Base-by-base conservation (phyloP, 345 rosid species). In the Sisymbrium altissimum region DNA sequence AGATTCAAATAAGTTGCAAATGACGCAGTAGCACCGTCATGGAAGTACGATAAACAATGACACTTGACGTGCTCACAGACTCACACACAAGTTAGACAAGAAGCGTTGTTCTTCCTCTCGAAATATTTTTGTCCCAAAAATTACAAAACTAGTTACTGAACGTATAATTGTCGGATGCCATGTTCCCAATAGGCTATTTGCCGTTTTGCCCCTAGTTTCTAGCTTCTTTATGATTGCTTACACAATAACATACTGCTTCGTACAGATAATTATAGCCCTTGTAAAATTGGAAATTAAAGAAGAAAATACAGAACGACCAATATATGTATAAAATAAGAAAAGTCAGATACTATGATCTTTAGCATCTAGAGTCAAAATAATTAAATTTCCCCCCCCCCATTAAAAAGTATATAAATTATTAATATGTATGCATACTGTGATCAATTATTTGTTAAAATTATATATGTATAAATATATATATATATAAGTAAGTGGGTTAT, bases 301-400 rank as follows among this genome's bases (percentile, higher is more conserved):
- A 33, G 9, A 35, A 4, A 11, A n/a, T 10, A 44, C 7, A 17
- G 6, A n/a, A 53, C 9, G 4, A 11, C 6, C 11, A 21, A 6
- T 52, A 56, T 69, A 48, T 6, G 19, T 48, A 39, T 61, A 63
- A 50, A 25, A 27, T 52, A 52, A 29, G 70, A 63, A 73, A 73
- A 54, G 71, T 64, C 64, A 64, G 46, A 64, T 43, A 54, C 30
- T 48, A 53, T 30, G 36, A 54, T 73, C 54, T 27, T 39, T 23
- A 41, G 23, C 36, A 63, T 63, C 70, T 29, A 41, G 14, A n/a
- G 14, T 33, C 39, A 54, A 64, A 53, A 41, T 43, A 50, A n/a
- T 32, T 53, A 11, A 21, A 30, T 33, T 65, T 25, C n/a, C 7
- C 38, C n/a, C 7, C 38, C 46, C 40, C 30, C 48, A 54, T 54